A percentile compares a stretch with the other conserved stretches of the same genome.
Evolutionary conservation across 345 rosid genomes (phyloP).

Genomic region (Garcia nutans): DNA sequence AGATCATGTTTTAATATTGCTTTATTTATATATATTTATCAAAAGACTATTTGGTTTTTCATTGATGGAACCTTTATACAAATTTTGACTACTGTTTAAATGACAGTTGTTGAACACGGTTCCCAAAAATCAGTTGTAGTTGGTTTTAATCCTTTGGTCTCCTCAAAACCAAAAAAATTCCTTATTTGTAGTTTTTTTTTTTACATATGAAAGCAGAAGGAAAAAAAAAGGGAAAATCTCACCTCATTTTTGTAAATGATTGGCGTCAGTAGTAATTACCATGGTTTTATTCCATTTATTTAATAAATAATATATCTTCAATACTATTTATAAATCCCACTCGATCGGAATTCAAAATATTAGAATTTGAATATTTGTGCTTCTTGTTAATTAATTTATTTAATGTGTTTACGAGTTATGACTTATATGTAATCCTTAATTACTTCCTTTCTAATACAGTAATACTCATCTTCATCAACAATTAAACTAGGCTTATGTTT

Average conservation of each 20-base stretch:
- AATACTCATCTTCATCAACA: conserved; percentile 15
- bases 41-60: conserved; percentile 1
- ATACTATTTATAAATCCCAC: conserved; percentile 15
- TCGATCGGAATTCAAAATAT: conserved; percentile 22
- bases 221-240: background rate
- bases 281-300: background rate
- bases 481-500: background rate
- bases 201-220: background rate
- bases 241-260: conserved; percentile 7
- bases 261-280: conserved; percentile 15
- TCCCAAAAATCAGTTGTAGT: conserved; percentile 34
- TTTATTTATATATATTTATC: too few relatives aligned
- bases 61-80: conserved; percentile 28
- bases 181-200: background rate
- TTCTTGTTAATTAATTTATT: background rate
- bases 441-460: background rate
- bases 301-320: conserved; percentile 16
- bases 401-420: conserved; percentile 16
- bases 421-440: background rate
- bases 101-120: conserved; percentile 34
- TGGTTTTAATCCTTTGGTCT: conserved; percentile 8
- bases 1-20: conserved; percentile 9
- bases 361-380: conserved; percentile 11
- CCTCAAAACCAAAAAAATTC: conserved; percentile 17
- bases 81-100: conserved; percentile 15